Base-by-base conservation (phyloP, 805 yeast species). In the Suhomyces prunicola region DNA sequence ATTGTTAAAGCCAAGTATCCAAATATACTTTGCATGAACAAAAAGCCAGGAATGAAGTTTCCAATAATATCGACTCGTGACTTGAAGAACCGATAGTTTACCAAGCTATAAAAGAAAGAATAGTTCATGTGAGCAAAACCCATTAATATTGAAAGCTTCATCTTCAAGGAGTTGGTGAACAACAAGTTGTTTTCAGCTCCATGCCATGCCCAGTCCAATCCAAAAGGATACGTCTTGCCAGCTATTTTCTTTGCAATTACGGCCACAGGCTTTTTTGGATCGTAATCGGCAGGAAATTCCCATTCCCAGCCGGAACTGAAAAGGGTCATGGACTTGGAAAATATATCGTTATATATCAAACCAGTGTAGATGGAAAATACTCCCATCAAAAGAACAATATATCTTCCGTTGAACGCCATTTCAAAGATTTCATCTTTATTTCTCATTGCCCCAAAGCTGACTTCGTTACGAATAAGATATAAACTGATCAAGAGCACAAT, bases 151-250 rank as follows among this genome's bases (percentile, higher is more conserved):
- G 98, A 91, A 56, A 94, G 78, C 71, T 94, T 94, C 99, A 94
- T 94, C 78, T 94, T 94, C 76, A 90, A 94, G 2, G 98, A 92
- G 75, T 94, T 94, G 48, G 96, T 83, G 73, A 94, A 94, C 54
- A 96, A 72, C 62, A 94, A 78, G 49, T 86, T 85, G 73, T 94
- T 94, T 61, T 94, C 99, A 41, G 98, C 81, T 15, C 97, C 97
- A 70, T 94, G 99, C 99, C 99, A 94, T 9, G 87, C 88, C 58
- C 87, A 88, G 72, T 94, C 99, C 50, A 94, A 72, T 50, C 99
- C 99, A 66, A 94, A 75, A 5, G 86, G 74, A 66, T 94, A 94
- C 10, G 83, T 83, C 10, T 44, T 42, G n/a, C 55, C 56, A 7
- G 93, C 90, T 12, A 77, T 77, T 61, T 81, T 78, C 36, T 77